phyloP scores from a whole-genome alignment of 176 grass and related monocot species.

The Areca catechu region DNA sequence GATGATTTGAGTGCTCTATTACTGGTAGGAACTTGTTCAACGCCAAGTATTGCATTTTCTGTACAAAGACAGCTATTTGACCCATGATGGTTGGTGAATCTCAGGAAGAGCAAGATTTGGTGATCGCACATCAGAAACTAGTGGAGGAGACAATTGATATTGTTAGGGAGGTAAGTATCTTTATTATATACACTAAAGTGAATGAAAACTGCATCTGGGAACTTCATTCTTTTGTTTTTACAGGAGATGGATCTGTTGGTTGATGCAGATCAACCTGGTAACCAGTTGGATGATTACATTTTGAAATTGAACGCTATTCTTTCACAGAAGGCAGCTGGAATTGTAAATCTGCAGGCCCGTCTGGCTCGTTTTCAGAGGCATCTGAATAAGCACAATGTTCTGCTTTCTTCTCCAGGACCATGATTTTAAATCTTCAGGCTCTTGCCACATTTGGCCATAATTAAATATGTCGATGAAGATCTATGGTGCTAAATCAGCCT shows the following conservation, averaged over 20 bases:
- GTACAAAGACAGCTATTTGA: background rate
- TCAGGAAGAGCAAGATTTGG: conserved; percentile 46
- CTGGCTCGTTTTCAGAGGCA: conserved; percentile 29
- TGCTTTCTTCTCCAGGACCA: conserved; percentile 11
- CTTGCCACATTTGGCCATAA: no score
- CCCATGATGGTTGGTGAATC: background rate
- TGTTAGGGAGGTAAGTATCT: conserved; percentile 30
- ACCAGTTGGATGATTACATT: conserved; percentile 41
- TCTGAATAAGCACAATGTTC: conserved; percentile 35
- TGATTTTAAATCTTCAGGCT: no score
- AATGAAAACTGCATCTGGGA: background rate
- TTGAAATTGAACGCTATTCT: conserved; percentile 34
- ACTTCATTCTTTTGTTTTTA: background rate
- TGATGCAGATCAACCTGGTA: conserved; percentile 44
- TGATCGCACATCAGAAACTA: conserved; percentile 37
- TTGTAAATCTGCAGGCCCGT: conserved; percentile 39
- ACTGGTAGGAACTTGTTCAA: conserved; percentile 36
- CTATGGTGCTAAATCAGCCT: no score
- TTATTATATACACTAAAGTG: background rate
- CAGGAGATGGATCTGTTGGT: conserved; percentile 55
- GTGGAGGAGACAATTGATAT: conserved; percentile 42
- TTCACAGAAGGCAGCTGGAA: conserved; percentile 35
- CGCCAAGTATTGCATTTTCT: background rate
- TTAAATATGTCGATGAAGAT: no score
- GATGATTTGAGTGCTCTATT: conserved; percentile 61